phyloP scores from a whole-genome alignment of 495 filamentous ascomycete genomes.

The Daldinia concentrica region DNA sequence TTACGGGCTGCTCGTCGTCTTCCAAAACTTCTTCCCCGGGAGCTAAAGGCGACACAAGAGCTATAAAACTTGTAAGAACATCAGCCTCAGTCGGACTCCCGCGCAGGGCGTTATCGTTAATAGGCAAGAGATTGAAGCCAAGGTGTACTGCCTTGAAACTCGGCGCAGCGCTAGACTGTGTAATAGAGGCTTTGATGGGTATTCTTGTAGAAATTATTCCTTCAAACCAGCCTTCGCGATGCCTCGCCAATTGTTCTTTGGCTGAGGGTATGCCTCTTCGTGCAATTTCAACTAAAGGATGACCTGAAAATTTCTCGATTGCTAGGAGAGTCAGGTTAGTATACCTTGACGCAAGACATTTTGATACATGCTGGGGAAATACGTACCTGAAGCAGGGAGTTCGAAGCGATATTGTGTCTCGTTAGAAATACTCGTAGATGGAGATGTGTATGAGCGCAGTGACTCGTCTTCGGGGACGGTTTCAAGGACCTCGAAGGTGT shows the following conservation, averaged over 20 bases:
- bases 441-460: constrained; percentile 14
- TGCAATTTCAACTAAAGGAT: constrained; percentile 48
- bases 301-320: constrained; percentile 36
- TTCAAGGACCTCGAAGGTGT: constrained; percentile 45
- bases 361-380: not conserved
- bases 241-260: constrained; percentile 56
- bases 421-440: constrained; percentile 16
- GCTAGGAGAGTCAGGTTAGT: constrained; percentile 10
- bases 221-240: constrained; percentile 62
- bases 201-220: constrained; percentile 54
- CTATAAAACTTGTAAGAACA: constrained; percentile 22
- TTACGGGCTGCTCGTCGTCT: constrained; percentile 9
- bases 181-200: constrained; percentile 19
- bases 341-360: not conserved
- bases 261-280: constrained; percentile 46
- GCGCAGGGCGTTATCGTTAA: constrained; percentile 10
- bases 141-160: constrained; percentile 50
- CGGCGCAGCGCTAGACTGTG: constrained; percentile 21
- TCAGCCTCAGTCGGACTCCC: constrained; percentile 9
- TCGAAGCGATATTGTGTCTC: constrained; percentile 25
- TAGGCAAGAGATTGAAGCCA: constrained; percentile 57
- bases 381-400: constrained; percentile 41
- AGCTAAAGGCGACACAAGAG: constrained; percentile 38
- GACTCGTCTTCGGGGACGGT: constrained; percentile 41
- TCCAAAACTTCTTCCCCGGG: constrained; percentile 23